A percentile compares a stretch with the other conserved stretches of the same genome.
Evolutionary conservation across 805 yeast genomes (phyloP).

Genomic region (Metschnikowia matae): DNA sequence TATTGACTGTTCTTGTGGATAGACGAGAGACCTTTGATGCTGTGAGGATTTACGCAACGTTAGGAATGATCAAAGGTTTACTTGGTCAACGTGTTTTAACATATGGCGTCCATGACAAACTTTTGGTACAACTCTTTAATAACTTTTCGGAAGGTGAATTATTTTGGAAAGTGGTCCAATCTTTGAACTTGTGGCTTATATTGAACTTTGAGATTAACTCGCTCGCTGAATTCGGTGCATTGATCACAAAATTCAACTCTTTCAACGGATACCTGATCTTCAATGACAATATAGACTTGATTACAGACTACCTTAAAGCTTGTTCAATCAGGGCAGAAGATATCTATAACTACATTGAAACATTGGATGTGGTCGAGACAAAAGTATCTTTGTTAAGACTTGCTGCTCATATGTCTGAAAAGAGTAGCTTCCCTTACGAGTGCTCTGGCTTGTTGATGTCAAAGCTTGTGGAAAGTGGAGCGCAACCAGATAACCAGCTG

Average conservation of each 20-base stretch:
- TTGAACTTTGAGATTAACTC: slow-evolving; percentile 29
- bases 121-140: slow-evolving; percentile 30
- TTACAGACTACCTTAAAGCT: slow-evolving; percentile 18
- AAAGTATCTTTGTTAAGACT: slow-evolving; percentile 6
- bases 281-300: slow-evolving; percentile 10
- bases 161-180: slow-evolving; percentile 47
- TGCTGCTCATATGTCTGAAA: not conserved
- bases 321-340: slow-evolving; percentile 1
- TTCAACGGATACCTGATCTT: slow-evolving; percentile 35
- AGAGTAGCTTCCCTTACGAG: slow-evolving; percentile 4
- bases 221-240: slow-evolving; percentile 22
- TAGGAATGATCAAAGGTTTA: slow-evolving; percentile 58
- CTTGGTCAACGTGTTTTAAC: slow-evolving; percentile 22
- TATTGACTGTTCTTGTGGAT: slow-evolving; percentile 44
- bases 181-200: slow-evolving; percentile 46
- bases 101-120: slow-evolving; percentile 24
- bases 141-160: slow-evolving; percentile 48
- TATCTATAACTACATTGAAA: not conserved
- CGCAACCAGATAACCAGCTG: not conserved
- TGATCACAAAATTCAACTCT: slow-evolving; percentile 34
- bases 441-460: slow-evolving; percentile 15
- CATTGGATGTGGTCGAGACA: slow-evolving; percentile 3
- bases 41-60: slow-evolving; percentile 55
- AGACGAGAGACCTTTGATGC: slow-evolving; percentile 61
- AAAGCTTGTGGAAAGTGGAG: slow-evolving; percentile 15